A percentile compares a stretch with the other conserved stretches of the same genome.
Conservation (phyloP, 345 rosid species). For the Gossypium ekmanianum region DNA sequence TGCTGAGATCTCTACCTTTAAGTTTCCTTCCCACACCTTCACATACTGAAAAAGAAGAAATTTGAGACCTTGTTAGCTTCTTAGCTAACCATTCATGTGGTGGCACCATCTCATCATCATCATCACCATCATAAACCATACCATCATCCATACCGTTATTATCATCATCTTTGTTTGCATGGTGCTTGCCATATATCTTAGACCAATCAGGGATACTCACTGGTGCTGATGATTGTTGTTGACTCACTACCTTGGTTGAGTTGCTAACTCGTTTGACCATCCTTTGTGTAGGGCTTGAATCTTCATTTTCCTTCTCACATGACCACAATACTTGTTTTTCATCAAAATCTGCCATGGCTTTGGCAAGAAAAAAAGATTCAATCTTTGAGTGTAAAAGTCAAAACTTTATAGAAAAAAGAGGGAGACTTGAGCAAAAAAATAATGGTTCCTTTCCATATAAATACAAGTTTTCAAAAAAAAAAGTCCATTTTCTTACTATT, state of each 20-base stretch:
- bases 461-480: slow-evolving; percentile 10
- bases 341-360: slow-evolving; percentile 47
- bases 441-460: slow-evolving; percentile 16
- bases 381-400: background rate
- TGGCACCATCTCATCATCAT: slow-evolving; percentile 55
- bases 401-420: background rate
- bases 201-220: slow-evolving; percentile 93
- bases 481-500: slow-evolving; percentile 1
- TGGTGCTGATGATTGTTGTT: slow-evolving; percentile 70
- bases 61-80: slow-evolving; percentile 68
- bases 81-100: slow-evolving; percentile 97
- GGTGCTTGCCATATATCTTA: slow-evolving; percentile 57
- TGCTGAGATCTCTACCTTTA: slow-evolving; percentile 96
- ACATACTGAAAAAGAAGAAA: slow-evolving; percentile 85
- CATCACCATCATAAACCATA: slow-evolving; percentile 17
- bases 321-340: slow-evolving; percentile 69
- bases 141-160: slow-evolving; percentile 7
- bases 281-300: slow-evolving; percentile 38
- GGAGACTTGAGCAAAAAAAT: slow-evolving; percentile 3
- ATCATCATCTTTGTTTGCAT: slow-evolving; percentile 8
- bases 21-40: slow-evolving; percentile 95
- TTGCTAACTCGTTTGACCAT: slow-evolving; percentile 27
- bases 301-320: slow-evolving; percentile 36
- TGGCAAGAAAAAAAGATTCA: background rate
- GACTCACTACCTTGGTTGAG: slow-evolving; percentile 26